Base-by-base conservation (phyloP, 495 filamentous ascomycete species). In the Trichoderma erinaceum region DNA sequence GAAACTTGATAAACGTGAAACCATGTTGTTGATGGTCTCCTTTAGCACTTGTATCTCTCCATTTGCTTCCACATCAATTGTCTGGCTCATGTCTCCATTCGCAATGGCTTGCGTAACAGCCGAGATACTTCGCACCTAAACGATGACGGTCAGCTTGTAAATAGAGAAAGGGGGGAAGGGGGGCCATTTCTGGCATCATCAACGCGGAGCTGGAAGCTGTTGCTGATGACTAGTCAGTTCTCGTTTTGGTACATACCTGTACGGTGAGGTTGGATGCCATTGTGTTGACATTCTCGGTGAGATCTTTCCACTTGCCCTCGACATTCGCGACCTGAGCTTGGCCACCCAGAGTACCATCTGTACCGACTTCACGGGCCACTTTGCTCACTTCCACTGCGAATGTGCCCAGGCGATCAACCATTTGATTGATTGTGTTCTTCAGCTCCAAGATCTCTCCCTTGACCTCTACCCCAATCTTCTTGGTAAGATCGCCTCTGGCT, bases 21-120 rank as follows among this genome's bases (percentile, higher is more conserved):
- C 95, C 95, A 99, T 99, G 86, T 97, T 92, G 75, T 99, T 99
- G 82, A 99, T 97, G 32, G 95, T 99, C 71, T 97, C 92, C 77
- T 97, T 97, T 46, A 99, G 80, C 3, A 93, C 89, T 58, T 94
- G 84, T 63, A 99, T 95, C 77, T 99, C 95, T 74, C 95, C 95
- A 76, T 96, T 92, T 66, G 95, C 95, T 72, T 96, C 89, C 10
- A 99, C 95, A 67, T 95, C 89, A 72, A 99, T 97, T 80, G 97
- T 96, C 75, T 92, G 92, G 78, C 91, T 96, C 80, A 99, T 89
- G 79, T 99, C 93, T 66, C 86, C 86, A 71, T 92, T 89, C 68
- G 95, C 95, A 78, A 99, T 97, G 68, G 95, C 95, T 75, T 97
- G 94, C 10, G 95, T 99, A 71, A 99, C 95, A 69, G 94, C 91